These are phyloP conservation scores for Aspergillus pseudoterreus DNA, from an alignment of 2,329 filamentous ascomycete species.

Conservation along the genomic window DNA sequence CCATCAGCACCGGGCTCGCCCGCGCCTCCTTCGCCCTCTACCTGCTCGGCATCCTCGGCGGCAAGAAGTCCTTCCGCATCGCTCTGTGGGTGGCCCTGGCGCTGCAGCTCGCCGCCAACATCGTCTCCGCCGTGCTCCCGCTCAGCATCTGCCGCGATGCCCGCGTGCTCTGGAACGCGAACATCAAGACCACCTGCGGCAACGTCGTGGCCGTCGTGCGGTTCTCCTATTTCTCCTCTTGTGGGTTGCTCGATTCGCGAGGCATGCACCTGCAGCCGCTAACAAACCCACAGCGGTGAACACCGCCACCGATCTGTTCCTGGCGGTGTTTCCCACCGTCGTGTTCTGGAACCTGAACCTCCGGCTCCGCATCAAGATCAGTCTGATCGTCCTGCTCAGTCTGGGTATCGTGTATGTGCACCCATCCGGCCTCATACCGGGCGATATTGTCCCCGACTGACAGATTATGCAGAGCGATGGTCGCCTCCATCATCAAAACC, in stretches of 20 bases:
- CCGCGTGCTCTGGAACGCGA: constrained; percentile 21
- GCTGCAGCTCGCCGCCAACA: constrained; percentile 24
- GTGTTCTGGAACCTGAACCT: constrained; percentile 30
- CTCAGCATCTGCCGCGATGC: constrained; percentile 25
- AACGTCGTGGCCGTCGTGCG: constrained; percentile 17
- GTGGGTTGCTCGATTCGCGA: constrained; percentile 7
- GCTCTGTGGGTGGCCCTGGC: constrained; percentile 20
- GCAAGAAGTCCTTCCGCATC: constrained; percentile 19
- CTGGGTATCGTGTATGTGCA: constrained; percentile 24
- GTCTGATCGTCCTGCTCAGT: constrained; percentile 24
- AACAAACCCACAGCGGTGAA: constrained; percentile 18
- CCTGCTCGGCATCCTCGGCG: constrained; percentile 23
- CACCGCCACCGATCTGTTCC: constrained; percentile 25
- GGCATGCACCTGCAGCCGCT: background rate
- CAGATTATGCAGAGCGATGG: constrained; percentile 21
- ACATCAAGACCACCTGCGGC: constrained; percentile 22
- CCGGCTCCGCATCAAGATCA: constrained; percentile 25
- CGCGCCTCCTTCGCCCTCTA: constrained; percentile 27
- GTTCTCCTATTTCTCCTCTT: constrained; percentile 29
- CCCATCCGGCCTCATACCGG: no score
- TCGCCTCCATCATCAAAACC: constrained; percentile 31
- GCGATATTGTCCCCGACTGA: background rate
- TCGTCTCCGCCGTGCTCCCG: constrained; percentile 23
- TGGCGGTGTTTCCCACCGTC: constrained; percentile 26
- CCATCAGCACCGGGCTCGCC: constrained; percentile 27